Base-by-base conservation (phyloP, 1,139 yeast species). In the Scheffersomyces stambukii region DNA sequence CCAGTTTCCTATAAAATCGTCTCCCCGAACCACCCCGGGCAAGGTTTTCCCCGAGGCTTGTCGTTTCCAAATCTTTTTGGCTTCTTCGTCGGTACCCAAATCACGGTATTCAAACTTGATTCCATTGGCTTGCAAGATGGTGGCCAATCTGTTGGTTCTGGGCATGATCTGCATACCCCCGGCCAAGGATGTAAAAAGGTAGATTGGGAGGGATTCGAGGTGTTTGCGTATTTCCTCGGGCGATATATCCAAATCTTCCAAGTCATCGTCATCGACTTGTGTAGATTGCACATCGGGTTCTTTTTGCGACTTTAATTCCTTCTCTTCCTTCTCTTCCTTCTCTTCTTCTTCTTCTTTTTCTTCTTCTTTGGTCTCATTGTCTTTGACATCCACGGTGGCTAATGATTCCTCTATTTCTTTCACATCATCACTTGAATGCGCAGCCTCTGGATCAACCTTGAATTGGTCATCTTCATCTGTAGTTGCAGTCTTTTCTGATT, bases 11-110 rank as follows among this genome's bases (percentile, higher is more conserved):
- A 89, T 81, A 38, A 80, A 75, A 43, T 86, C 95, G 43, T 80
- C 86, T n/a, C 94, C 96, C 47, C 96, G 72, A 16, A 89, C 88
- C 13, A 91, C 73, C n/a, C 93, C 97, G 2, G 98, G 98, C 32
- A 88, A 70, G 2, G 75, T 60, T 46, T 82, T 77, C 5, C 95
- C 95, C 25, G 68, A 67, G 11, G 86, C 70, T 41, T 79, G 74
- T 51, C 93, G 72, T 48, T 78, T 80, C 96, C 97, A 89, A 19
- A 85, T 71, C 43, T 79, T 75, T 51, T 84, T 78, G 11, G 96
- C 96, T 33, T 77, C 81, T 28, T 80, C 88, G 49, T 88, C 94
- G 0, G 95, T 83, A 3, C 96, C 95, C 32, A 89, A 63, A 51
- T 89, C 98, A 31, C 82, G 75, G 46, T 77, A 73, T 18, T 74